Conservation (phyloP, 495 filamentous ascomycete genomes). For the Tuber aestivum region DNA sequence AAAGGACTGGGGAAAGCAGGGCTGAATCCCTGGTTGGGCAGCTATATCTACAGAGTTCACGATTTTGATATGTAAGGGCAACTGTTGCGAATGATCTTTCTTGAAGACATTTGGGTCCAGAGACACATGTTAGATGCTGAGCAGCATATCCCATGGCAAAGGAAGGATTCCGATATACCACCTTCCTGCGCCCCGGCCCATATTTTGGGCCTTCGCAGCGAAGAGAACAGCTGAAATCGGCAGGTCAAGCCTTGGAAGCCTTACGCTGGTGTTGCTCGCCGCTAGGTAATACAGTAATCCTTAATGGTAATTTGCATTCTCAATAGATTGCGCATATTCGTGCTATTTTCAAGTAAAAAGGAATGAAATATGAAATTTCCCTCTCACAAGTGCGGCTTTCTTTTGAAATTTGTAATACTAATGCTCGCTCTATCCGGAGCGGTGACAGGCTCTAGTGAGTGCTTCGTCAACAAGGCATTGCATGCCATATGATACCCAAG, state of each 20-base stretch:
- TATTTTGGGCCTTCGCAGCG: not conserved
- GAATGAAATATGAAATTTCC: not conserved
- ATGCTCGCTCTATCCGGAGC: not conserved
- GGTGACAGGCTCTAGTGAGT: not conserved
- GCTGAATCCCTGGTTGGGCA: not conserved
- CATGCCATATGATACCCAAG: not conserved
- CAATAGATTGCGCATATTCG: not conserved
- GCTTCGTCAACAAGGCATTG: not conserved
- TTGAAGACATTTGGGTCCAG: not conserved
- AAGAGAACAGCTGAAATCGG: not conserved
- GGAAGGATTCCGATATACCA: not conserved
- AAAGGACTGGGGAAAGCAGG: not conserved
- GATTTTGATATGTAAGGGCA: not conserved
- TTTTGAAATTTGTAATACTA: not conserved
- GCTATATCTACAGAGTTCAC: not conserved
- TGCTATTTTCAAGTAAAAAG: not conserved
- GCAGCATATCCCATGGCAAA: not conserved
- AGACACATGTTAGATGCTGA: not conserved
- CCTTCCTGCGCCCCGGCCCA: not conserved
- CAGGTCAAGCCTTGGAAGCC: not conserved
- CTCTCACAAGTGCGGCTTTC: not conserved
- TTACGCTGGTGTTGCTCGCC: not conserved
- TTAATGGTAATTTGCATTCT: not conserved
- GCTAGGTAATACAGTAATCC: not conserved
- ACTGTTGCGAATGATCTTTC: not conserved